phyloP scores from a whole-genome alignment of 1,139 yeast genomes.

The Hemisphaericaspora xylanilytica region DNA sequence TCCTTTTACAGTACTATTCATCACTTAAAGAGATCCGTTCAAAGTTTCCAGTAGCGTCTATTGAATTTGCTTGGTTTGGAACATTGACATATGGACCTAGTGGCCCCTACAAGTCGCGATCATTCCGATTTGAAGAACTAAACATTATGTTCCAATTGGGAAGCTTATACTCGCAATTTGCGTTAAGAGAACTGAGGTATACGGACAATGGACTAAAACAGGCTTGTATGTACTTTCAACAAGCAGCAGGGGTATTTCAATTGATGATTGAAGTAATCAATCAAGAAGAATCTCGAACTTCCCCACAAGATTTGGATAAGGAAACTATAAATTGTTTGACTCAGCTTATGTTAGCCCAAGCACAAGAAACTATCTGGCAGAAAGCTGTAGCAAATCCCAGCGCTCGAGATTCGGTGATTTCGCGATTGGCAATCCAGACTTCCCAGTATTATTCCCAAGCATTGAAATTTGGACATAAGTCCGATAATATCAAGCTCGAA shows the following conservation, averaged over 20 bases:
- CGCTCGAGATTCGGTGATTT: constrained; percentile 55
- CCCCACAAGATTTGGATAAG: constrained; percentile 24
- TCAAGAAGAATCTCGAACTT: constrained; percentile 13
- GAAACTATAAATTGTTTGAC: constrained; percentile 30
- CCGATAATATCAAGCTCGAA: constrained; percentile 55
- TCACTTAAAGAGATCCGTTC: constrained; percentile 25
- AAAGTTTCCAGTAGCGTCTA: constrained; percentile 42
- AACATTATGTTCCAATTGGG: constrained; percentile 72
- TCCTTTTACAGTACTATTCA: constrained; percentile 31
- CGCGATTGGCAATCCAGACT: constrained; percentile 64
- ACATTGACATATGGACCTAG: constrained; percentile 55
- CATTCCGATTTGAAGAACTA: constrained; percentile 56
- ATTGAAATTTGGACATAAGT: constrained; percentile 39
- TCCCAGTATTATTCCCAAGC: constrained; percentile 56
- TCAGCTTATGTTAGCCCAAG: constrained; percentile 70
- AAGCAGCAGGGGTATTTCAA: constrained; percentile 68
- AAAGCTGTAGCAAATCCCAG: constrained; percentile 52
- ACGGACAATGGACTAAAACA: constrained; percentile 57
- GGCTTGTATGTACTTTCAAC: constrained; percentile 64
- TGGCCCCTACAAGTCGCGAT: constrained; percentile 38
- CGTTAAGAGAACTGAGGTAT: constrained; percentile 39
- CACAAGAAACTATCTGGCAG: constrained; percentile 85
- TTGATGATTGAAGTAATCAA: constrained; percentile 23
- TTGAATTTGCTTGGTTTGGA: constrained; percentile 70
- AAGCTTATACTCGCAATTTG: constrained; percentile 58